Conservation (phyloP, 768 basidiomycete genomes). For the Russula griseocarnosa region DNA sequence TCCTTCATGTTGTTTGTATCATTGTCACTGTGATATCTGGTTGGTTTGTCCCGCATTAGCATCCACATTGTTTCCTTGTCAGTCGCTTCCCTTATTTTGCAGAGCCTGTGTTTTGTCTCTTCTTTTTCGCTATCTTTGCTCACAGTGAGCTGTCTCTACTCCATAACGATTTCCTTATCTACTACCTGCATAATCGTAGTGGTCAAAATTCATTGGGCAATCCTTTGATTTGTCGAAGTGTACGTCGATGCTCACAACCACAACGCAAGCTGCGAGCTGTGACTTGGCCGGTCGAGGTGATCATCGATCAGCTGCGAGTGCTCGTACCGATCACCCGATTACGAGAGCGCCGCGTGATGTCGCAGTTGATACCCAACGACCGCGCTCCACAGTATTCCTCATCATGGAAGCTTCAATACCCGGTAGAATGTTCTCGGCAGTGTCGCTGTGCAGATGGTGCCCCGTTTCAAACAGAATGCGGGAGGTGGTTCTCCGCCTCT, state of each 20-base stretch:
- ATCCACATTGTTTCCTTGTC: constrained; percentile 5
- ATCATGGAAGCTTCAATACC: neutral
- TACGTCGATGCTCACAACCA: neutral
- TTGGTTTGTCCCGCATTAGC: constrained; percentile 18
- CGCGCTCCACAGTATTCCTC: neutral
- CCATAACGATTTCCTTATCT: constrained; percentile 16
- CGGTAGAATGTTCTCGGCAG: neutral
- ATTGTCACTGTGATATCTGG: constrained; percentile 9
- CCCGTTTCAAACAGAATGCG: neutral
- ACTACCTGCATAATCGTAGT: constrained; percentile 20
- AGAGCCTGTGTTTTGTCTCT: neutral
- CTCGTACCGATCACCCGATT: neutral
- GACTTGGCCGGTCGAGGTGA: neutral
- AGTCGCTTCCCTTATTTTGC: neutral
- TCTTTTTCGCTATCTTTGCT: constrained; percentile 3
- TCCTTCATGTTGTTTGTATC: neutral
- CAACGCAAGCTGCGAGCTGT: too few relatives aligned
- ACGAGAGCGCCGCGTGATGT: neutral
- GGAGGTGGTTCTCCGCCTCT: neutral
- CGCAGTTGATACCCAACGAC: neutral
- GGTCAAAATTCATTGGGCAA: constrained; percentile 1
- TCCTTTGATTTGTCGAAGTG: neutral
- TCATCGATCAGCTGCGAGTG: too few relatives aligned
- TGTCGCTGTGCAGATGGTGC: neutral
- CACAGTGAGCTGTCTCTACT: neutral